Base-by-base conservation (phyloP, 2,329 filamentous ascomycete genomes). In the Sclerotinia nivalis region DNA sequence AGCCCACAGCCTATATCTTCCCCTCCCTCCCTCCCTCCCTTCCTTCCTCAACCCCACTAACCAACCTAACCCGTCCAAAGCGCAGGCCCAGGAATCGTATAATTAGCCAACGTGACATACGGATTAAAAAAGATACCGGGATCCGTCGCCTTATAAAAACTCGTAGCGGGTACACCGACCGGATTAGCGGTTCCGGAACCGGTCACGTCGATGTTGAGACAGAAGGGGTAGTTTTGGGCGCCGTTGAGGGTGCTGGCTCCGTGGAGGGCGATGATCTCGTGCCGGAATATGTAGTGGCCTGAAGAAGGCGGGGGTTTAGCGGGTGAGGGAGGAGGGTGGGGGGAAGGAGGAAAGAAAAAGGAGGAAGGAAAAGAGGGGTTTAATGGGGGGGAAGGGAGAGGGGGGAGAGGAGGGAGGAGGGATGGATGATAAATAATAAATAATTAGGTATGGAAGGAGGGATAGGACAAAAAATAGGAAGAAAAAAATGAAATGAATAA, bases 281-380 rank as follows among this genome's bases (percentile, higher is more conserved):
- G 84, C 2, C 86, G 80, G 45, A 88, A 75, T 45, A 88, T 83
- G 72, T 87, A 87, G 72, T 83, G 80, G 1, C 85, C 85, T 0
- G n/a, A 82, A 73, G 4, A 74, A 77, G 52, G 86, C n/a, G 77
- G 58, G 85, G 78, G 28, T 80, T 80, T 77, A 0, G 72, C 65
- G 20, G 84, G 4, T 9, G 3, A 4, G 34, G 22, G 20, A 10
- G 13, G 8, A 12, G 43, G n/a, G 4, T 2, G 9, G 8, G 25
- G 28, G 34, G 34, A 20, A 2, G 18, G 22, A n/a, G 7, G 43
- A 22, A 31, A 31, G 18, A 34, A 18, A 15, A 10, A 18, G 9
- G 3, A 77, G 55, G 86, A 78, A 58, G 86, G 78, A 31, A 4
- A n/a, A 1, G 52, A 3, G 5, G 2, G 31, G 20, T 22, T 3